Evolutionary conservation across 2,329 filamentous ascomycete species (phyloP), one percentile per base, ranked within the genome.

Genomic region (Paramyrothecium roridum): DNA sequence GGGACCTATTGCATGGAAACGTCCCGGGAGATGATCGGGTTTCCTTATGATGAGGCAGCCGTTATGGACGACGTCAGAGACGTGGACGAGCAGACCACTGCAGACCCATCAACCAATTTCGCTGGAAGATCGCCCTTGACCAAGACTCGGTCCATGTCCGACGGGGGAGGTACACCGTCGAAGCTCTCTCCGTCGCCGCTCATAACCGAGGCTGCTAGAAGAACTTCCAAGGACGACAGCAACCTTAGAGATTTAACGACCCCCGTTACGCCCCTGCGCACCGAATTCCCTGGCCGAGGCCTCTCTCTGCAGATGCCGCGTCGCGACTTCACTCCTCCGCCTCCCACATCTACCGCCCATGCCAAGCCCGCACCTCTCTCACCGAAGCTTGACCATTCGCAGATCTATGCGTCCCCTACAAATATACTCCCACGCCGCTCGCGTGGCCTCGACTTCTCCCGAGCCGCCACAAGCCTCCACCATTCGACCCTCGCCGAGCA

Each of bases 401-500:
- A 92, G 62, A 91, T 87, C 50, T 96, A 96, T 76, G 89, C 89
- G 46, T 93, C 91, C 2, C 92, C 93, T 2, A 88, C 90, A 23
- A 96, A 93, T 53, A 89, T 96, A 49, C 81, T 98, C 8, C 93
- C 93, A 19, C 86, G 93, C 60, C 87, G 93, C 58, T 97, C 93
- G 30, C 85, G 93, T 54, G 93, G 93, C 47, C 80, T 97, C 57
- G 93, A 98, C 74, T 98, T 96, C 72, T 93, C 93, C 45, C 84
- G 93, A 62, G 93, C 93, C 12, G 95, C 91, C 59, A 97, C 93
- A 12, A 96, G 93, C 68, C 80, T 99, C 21, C 95, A 98, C 73
- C 95, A 98, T 72, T 97, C 93, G 17, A 98, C 90, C 1, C 82
- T 98, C 10, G 93, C 93, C 54, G 91, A 96, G 63, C 85, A 88